Percentiles rank a stretch among this genome's conserved stretches.
Conservation (phyloP, 148 eudicot species). For the Simmondsia chinensis region DNA sequence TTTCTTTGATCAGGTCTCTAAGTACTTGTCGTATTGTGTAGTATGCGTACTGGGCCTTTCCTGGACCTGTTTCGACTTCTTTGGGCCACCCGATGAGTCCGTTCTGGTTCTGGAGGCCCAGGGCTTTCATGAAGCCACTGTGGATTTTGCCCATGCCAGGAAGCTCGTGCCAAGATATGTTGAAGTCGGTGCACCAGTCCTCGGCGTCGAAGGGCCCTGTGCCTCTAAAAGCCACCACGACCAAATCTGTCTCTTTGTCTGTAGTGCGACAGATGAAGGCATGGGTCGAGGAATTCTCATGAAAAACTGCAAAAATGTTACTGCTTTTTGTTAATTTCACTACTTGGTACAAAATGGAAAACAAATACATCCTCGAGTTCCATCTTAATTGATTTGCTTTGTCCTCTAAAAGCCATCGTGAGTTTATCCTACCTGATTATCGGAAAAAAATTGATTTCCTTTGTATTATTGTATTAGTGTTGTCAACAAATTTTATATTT, state of each 20-base stretch:
- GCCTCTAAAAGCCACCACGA: conserved; percentile 60
- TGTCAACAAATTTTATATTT: too few species aligned
- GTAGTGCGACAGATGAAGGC: conserved; percentile 38
- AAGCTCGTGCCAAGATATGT: conserved; percentile 51
- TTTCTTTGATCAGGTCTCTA: conserved; percentile 14
- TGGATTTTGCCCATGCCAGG: conserved; percentile 47
- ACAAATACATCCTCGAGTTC: too few species aligned
- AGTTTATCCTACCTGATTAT: too few species aligned
- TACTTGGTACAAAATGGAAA: too few species aligned
- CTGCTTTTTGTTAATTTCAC: too few species aligned
- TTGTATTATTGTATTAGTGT: too few species aligned
- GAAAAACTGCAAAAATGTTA: conserved; percentile 45
- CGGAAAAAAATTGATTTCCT: too few species aligned
- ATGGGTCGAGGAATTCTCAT: conserved; percentile 33
- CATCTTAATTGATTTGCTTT: too few species aligned
- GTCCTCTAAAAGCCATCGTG: too few species aligned
- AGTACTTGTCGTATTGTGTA: conserved; percentile 41
- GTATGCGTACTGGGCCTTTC: conserved; percentile 26
- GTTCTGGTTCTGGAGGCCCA: conserved; percentile 37
- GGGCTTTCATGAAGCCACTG: conserved; percentile 59
- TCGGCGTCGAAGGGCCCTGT: conserved; percentile 50
- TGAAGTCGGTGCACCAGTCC: conserved; percentile 64
- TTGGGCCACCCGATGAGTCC: conserved; percentile 32
- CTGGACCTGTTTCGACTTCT: conserved; percentile 8
- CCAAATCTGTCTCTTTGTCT: conserved; percentile 17